A percentile compares a stretch with the other conserved stretches of the same genome.
These are phyloP conservation scores for Monosporascus sp. DNA, from an alignment of 2,329 filamentous ascomycete genomes.

Conservation along the genomic window DNA sequence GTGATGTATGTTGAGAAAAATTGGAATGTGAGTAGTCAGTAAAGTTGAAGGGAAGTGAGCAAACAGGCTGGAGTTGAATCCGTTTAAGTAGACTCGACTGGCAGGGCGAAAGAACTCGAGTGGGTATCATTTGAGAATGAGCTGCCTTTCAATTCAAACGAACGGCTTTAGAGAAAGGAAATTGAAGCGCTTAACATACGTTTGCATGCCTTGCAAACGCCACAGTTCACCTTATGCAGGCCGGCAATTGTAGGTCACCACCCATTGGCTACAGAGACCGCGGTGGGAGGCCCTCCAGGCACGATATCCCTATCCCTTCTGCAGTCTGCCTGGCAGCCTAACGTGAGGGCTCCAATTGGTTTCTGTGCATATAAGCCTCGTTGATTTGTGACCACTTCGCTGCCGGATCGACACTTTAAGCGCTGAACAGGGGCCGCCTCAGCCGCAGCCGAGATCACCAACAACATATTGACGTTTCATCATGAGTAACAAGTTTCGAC, in stretches of 20 bases:
- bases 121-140: too few relatives aligned
- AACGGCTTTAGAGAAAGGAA: too few relatives aligned
- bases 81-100: too few relatives aligned
- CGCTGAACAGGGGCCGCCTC: neutral
- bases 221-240: slow-evolving; percentile 2
- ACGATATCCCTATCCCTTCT: neutral
- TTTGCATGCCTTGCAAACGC: slow-evolving; percentile 1
- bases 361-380: neutral
- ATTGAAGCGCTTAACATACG: too few relatives aligned
- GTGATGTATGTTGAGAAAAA: too few relatives aligned
- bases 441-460: neutral
- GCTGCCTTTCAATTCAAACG: too few relatives aligned
- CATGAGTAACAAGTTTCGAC: neutral
- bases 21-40: too few relatives aligned
- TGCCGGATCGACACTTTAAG: neutral
- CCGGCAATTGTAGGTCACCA: neutral
- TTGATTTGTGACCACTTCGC: neutral
- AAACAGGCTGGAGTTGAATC: too few relatives aligned
- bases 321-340: neutral
- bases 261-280: neutral
- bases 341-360: neutral
- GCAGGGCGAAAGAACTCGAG: too few relatives aligned
- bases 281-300: neutral
- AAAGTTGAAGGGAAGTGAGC: too few relatives aligned
- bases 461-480: neutral